Percentiles rank a stretch among this genome's conserved stretches.
Evolutionary conservation across 176 grass and related monocot genomes (phyloP).

Genomic region (Aegilops bicornis): DNA sequence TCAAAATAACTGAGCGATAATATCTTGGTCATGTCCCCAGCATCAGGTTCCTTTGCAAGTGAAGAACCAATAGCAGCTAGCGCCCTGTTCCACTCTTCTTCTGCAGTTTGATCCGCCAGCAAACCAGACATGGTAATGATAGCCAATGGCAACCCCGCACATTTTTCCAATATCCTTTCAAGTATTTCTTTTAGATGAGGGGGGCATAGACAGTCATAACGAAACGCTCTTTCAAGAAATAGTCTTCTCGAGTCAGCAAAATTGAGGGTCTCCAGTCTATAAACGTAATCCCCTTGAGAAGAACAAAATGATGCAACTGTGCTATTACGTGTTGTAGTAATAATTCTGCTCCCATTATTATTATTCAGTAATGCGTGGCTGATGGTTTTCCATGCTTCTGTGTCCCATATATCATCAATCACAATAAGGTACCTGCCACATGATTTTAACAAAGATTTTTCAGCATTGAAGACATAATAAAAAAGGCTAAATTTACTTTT

Average conservation of each 20-base stretch:
- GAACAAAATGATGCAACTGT: neutral
- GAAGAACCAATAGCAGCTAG: neutral
- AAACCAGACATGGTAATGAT: neutral
- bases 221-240: neutral
- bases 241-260: neutral
- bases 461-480: neutral
- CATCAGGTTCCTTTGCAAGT: neutral
- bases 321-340: neutral
- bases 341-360: neutral
- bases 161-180: neutral
- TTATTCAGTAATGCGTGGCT: neutral
- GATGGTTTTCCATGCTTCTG: neutral
- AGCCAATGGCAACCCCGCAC: neutral
- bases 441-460: neutral
- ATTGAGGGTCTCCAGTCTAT: neutral
- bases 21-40: neutral
- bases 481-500: too few species aligned
- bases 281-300: neutral
- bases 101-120: neutral
- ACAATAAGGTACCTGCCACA: neutral
- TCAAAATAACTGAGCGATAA: neutral
- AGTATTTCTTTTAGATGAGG: neutral
- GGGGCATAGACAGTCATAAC: neutral
- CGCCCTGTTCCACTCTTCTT: neutral
- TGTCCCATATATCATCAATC: constrained; percentile 19